Percentiles rank a stretch among this genome's conserved stretches.
Conservation (phyloP, 305 asterid genomes). For the Fraxinus angustifolia region DNA sequence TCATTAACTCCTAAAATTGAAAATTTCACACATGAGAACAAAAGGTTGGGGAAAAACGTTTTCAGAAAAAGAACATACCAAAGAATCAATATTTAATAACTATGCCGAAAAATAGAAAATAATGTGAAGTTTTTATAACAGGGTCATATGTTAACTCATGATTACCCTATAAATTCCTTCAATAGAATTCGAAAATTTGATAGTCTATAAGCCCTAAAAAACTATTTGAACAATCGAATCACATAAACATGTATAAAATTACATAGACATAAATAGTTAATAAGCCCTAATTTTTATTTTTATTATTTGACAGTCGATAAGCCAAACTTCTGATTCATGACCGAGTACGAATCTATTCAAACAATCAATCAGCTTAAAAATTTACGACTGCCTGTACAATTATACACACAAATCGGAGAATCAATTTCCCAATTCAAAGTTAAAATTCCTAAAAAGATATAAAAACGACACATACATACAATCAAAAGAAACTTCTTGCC, state of each 20-base stretch:
- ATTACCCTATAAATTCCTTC: background rate
- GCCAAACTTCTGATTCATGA: slow-evolving; percentile 4
- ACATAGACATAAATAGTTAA: background rate
- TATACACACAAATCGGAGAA: background rate
- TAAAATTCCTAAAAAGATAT: background rate
- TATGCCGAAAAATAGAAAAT: background rate
- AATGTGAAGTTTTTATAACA: background rate
- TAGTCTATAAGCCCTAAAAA: background rate
- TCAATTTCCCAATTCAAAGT: background rate
- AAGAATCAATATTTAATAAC: background rate
- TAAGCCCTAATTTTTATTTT: background rate
- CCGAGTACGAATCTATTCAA: background rate
- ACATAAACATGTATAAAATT: background rate
- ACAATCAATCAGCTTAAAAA: background rate
- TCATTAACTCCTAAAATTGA: background rate
- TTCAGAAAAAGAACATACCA: background rate
- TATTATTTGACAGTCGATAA: background rate
- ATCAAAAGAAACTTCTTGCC: background rate
- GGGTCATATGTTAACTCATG: background rate
- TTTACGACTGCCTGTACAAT: background rate
- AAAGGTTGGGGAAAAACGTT: background rate
- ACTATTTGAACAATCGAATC: background rate
- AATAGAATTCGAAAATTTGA: background rate
- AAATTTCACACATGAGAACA: background rate
- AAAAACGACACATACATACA: background rate